Evolutionary conservation across 2,329 filamentous ascomycete genomes (phyloP).

Genomic region (Sporothrix euskadiensis): DNA sequence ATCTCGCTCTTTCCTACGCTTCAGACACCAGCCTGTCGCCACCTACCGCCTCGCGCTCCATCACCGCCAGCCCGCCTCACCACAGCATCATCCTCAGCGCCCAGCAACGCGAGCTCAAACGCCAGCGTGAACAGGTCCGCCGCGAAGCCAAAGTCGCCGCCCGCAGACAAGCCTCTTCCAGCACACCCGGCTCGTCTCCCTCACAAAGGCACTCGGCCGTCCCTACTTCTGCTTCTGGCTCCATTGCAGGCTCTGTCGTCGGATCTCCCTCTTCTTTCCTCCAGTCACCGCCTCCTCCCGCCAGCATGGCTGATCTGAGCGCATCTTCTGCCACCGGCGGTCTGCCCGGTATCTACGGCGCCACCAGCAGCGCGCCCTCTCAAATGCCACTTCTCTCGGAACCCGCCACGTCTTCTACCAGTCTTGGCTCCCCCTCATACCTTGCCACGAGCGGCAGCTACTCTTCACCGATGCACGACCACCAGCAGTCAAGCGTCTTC

Average conservation of each 20-base stretch:
- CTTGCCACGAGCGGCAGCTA: constrained; percentile 15
- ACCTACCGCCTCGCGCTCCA: constrained; percentile 52
- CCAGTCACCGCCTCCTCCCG: constrained; percentile 32
- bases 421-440: constrained; percentile 47
- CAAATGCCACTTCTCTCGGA: constrained; percentile 55
- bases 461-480: constrained; percentile 34
- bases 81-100: constrained; percentile 49
- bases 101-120: constrained; percentile 63
- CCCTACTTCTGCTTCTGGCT: not conserved
- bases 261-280: constrained; percentile 27
- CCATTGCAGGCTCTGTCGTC: constrained; percentile 10
- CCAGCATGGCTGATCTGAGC: constrained; percentile 47
- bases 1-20: constrained; percentile 48
- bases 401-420: constrained; percentile 45
- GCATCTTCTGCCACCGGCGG: constrained; percentile 41
- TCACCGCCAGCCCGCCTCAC: constrained; percentile 60
- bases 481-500: constrained; percentile 37
- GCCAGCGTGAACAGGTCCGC: constrained; percentile 60
- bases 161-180: constrained; percentile 41
- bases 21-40: constrained; percentile 56
- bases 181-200: constrained; percentile 15
- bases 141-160: constrained; percentile 57
- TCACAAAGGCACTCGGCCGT: not conserved
- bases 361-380: constrained; percentile 43
- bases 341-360: constrained; percentile 53